Evolutionary conservation across 2,329 filamentous ascomycete species (phyloP), one percentile per base, ranked within the genome.

Genomic region (Thelonectria olida): DNA sequence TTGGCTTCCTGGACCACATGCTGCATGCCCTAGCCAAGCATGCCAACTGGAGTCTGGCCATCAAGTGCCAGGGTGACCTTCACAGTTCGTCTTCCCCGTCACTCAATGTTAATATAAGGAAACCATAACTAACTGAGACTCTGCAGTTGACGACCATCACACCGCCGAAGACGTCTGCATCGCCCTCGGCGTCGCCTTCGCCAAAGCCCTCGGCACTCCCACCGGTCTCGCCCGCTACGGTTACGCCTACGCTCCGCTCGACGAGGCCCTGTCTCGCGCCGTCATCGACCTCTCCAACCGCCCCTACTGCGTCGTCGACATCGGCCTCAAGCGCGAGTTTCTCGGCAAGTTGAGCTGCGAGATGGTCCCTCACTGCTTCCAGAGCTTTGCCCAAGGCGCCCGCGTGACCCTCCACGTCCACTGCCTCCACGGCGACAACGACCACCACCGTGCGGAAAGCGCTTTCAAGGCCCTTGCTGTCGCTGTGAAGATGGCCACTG

Each of bases 1-100:
- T 99, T 78, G 96, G 96, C 61, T 99, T 99, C 80, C 85, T 99
- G 58, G 96, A 99, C 81, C 96, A 99, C 83, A 98, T 99, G 95
- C 86, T 98, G 51, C 96, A 99, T 79, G 96, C 96, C 6, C 85
- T 98, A 56, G 92, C 96, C 51, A 98, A 99, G 81, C 96, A 99
- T 80, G 89, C 92, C 6, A 95, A 96, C 65, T 98, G 95, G 96
- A 96, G 91, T 81, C 80, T 99, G 70, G 88, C 88, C 28, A 82
- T 99, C 58, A 84, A 88, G 66, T 96, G 93, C 79, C 87, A 90
- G 76, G 96, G 96, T 55, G 96, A 99, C 80, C 81, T 98, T 54
- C 92, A 97, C 82, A 97, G 92, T 95, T 80, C 67, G 88, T 85
- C 39, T 28, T n/a, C 48, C n/a, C 34, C 58, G 10, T 5, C 49